These are phyloP conservation scores for Hemileccinum impolitum DNA, from an alignment of 768 basidiomycete genomes.

Conservation along the genomic window DNA sequence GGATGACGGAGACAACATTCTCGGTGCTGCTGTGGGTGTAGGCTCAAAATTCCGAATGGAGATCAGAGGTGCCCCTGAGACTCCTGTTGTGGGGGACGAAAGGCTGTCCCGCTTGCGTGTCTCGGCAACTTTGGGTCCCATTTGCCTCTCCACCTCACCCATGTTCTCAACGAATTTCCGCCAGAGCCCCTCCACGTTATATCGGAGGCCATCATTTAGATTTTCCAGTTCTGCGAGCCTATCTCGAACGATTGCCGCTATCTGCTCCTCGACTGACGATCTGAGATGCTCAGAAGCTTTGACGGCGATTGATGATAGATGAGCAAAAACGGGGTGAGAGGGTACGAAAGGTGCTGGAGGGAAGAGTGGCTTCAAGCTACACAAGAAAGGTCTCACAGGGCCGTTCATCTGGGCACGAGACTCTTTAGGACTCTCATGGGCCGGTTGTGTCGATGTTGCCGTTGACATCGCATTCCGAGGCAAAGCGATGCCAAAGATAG, in stretches of 20 bases:
- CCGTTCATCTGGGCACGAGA: conserved; percentile 19
- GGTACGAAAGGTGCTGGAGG: conserved; percentile 76
- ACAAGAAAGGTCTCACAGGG: conserved; percentile 40
- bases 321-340: conserved; percentile 65
- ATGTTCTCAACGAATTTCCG: conserved; percentile 49
- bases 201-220: conserved; percentile 50
- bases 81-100: conserved; percentile 18
- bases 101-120: conserved; percentile 22
- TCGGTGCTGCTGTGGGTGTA: conserved; percentile 33
- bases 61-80: conserved; percentile 33
- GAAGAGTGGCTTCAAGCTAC: conserved; percentile 57
- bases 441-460: conserved; percentile 26
- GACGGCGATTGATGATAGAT: conserved; percentile 57
- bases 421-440: conserved; percentile 26
- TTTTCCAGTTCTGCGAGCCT: conserved; percentile 56
- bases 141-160: conserved; percentile 41
- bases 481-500: conserved; percentile 46
- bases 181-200: conserved; percentile 65
- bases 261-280: conserved; percentile 53
- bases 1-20: conserved; percentile 37
- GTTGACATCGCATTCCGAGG: conserved; percentile 23
- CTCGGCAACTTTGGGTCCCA: conserved; percentile 17
- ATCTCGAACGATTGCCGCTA: conserved; percentile 48
- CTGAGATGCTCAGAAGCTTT: conserved; percentile 54
- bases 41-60: conserved; percentile 59